A percentile compares a stretch with the other conserved stretches of the same genome.
phyloP scores from a whole-genome alignment of 2,329 filamentous ascomycete genomes.

The Fusarium sp. region DNA sequence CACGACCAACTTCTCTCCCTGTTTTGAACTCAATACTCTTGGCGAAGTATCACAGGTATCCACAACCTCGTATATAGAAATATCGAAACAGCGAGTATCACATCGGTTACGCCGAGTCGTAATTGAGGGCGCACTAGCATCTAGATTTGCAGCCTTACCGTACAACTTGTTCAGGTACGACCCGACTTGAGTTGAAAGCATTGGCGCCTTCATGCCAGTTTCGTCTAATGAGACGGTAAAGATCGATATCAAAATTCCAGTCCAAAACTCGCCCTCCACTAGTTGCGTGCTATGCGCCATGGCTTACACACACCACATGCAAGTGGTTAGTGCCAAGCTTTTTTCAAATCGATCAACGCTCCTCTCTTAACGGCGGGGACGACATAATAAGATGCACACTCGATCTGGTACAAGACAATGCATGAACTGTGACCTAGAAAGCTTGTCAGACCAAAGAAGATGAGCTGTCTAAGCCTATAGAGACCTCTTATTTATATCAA shows the following conservation, averaged over 20 bases:
- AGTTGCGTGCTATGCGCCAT: slow-evolving; percentile 10
- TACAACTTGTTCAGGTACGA: slow-evolving; percentile 5
- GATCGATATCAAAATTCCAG: slow-evolving; percentile 7
- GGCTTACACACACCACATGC: slow-evolving; percentile 3
- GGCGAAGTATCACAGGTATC: slow-evolving; percentile 22
- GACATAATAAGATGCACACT: slow-evolving; percentile 18
- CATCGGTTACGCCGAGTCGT: slow-evolving; percentile 27
- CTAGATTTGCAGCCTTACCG: slow-evolving; percentile 24
- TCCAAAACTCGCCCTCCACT: not conserved
- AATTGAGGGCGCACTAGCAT: slow-evolving; percentile 9
- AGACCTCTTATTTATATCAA: accelerated
- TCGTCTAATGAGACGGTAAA: not conserved
- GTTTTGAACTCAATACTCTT: slow-evolving; percentile 10
- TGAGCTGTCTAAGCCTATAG: accelerated
- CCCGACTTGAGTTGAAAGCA: not conserved
- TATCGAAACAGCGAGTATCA: slow-evolving; percentile 18
- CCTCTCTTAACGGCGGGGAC: not conserved
- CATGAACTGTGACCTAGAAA: not conserved
- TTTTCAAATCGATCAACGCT: slow-evolving; percentile 8
- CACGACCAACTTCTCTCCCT: slow-evolving; percentile 13
- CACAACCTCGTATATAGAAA: slow-evolving; percentile 15
- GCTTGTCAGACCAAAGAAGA: not conserved
- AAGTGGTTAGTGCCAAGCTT: slow-evolving; percentile 14
- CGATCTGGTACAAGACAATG: not conserved
- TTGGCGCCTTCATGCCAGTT: slow-evolving; percentile 1